Evolutionary conservation across 805 yeast genomes (phyloP).

Genomic region (Martiniozyma abietophila): DNA sequence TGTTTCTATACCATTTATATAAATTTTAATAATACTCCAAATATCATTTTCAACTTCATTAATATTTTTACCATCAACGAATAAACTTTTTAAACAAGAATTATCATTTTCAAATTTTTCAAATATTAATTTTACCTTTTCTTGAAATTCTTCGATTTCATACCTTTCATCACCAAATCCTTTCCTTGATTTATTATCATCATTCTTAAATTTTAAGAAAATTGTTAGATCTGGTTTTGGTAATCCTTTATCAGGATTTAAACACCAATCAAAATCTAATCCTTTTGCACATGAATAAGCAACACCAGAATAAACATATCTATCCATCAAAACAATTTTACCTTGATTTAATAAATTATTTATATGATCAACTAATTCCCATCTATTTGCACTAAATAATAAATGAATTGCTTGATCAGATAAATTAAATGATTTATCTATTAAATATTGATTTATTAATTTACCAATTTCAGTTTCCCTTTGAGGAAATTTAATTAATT

Average conservation of each 20-base stretch:
- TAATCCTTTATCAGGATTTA: slow-evolving; percentile 71
- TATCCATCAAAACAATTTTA: slow-evolving; percentile 53
- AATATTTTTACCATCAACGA: slow-evolving; percentile 51
- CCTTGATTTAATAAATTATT: slow-evolving; percentile 40
- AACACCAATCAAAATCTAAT: slow-evolving; percentile 67
- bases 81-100: slow-evolving; percentile 38
- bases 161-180: slow-evolving; percentile 96
- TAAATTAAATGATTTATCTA: slow-evolving; percentile 37
- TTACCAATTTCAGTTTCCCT: slow-evolving; percentile 75
- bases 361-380: slow-evolving; percentile 65
- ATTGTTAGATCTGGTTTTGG: slow-evolving; percentile 80
- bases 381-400: slow-evolving; percentile 84
- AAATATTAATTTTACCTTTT: slow-evolving; percentile 57
- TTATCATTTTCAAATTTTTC: slow-evolving; percentile 25
- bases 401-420: slow-evolving; percentile 81
- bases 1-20: slow-evolving; percentile 12
- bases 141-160: slow-evolving; percentile 67
- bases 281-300: slow-evolving; percentile 89
- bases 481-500: slow-evolving; percentile 76
- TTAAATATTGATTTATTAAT: slow-evolving; percentile 65
- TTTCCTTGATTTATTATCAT: slow-evolving; percentile 39
- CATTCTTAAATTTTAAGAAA: slow-evolving; percentile 55
- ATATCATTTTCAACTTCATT: slow-evolving; percentile 44
- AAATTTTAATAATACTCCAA: slow-evolving; percentile 27
- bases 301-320: slow-evolving; percentile 88